Conservation (phyloP, 2,329 filamentous ascomycete species). For the Chaetomium olivaceum region DNA sequence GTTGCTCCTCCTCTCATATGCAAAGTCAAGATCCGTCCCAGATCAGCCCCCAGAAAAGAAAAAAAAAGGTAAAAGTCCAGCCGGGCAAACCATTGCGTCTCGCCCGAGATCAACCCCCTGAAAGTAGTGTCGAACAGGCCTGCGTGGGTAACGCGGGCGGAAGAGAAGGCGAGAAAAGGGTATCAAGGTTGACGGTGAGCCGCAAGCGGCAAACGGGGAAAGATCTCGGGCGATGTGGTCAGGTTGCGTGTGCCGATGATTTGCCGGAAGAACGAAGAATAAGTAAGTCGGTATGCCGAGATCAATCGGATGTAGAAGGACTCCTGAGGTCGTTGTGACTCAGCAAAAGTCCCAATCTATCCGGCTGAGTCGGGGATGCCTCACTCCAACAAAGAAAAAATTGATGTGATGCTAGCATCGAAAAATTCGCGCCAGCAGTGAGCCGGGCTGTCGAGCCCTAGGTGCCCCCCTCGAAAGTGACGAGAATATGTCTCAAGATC, state of each 20-base stretch:
- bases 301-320: background rate
- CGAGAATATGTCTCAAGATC: background rate
- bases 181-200: conserved; percentile 26
- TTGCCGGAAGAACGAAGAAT: conserved; percentile 28
- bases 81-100: conserved; percentile 21
- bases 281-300: background rate
- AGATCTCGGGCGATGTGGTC: conserved; percentile 5
- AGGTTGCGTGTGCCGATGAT: conserved; percentile 5
- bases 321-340: background rate
- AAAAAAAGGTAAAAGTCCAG: conserved; percentile 24
- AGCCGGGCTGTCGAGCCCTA: conserved; percentile 7
- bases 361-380: background rate
- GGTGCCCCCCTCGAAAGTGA: conserved; percentile 2
- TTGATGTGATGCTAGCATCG: conserved; percentile 38
- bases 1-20: conserved; percentile 3
- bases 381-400: conserved; percentile 33
- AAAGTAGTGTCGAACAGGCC: conserved; percentile 16
- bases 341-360: background rate
- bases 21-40: conserved; percentile 27
- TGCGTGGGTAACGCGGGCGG: background rate
- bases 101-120: conserved; percentile 15
- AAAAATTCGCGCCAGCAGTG: conserved; percentile 32
- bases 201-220: conserved; percentile 26
- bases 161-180: conserved; percentile 16
- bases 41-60: conserved; percentile 11